Percentiles rank a stretch among this genome's conserved stretches.
Evolutionary conservation across 768 basidiomycete genomes (phyloP).

Genomic region (Calocybe indica): DNA sequence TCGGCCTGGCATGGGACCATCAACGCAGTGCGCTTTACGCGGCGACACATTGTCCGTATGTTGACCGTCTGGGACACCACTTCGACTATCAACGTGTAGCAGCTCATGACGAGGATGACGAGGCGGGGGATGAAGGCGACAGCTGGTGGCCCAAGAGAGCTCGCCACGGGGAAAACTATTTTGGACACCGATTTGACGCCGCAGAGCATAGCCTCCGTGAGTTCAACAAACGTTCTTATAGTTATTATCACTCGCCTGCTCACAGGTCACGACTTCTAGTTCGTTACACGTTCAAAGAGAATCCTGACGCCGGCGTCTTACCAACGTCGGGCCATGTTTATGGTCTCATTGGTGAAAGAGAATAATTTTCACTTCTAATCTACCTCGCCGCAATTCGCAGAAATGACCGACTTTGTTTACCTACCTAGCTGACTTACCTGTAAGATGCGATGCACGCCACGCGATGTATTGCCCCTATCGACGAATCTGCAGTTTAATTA

Average conservation of each 20-base stretch:
- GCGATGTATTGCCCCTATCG: no score
- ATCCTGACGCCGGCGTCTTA: background rate
- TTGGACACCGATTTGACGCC: background rate
- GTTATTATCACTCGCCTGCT: background rate
- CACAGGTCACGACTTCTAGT: background rate
- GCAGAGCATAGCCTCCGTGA: background rate
- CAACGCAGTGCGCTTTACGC: constrained; percentile 24
- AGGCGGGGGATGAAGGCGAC: no score
- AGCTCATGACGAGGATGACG: no score
- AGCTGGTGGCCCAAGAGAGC: background rate
- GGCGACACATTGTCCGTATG: constrained; percentile 24
- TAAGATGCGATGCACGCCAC: no score
- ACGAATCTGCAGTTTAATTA: no score
- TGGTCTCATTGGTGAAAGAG: no score
- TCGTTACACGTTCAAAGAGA: background rate
- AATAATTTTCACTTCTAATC: no score
- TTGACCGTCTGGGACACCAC: constrained; percentile 15
- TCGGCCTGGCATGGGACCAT: constrained; percentile 27
- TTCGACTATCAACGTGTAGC: constrained; percentile 10
- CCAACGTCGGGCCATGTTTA: no score
- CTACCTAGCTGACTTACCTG: no score
- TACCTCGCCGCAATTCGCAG: no score
- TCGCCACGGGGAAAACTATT: background rate
- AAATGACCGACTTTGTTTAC: no score
- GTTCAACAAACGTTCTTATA: background rate